phyloP scores from a whole-genome alignment of 2,329 filamentous ascomycete genomes.

The Orbilia ellipsospora region DNA sequence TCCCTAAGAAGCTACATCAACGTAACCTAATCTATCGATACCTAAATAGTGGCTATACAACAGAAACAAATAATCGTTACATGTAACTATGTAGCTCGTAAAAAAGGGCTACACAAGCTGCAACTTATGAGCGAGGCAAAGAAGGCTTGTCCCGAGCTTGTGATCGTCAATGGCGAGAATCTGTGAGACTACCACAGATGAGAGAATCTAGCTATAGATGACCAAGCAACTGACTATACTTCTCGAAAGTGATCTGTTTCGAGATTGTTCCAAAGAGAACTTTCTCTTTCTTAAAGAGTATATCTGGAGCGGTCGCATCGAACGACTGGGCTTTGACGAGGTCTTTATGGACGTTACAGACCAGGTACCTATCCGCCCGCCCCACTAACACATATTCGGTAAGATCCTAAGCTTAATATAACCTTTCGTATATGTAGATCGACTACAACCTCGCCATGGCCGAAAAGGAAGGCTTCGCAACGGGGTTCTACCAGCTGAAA shows the following conservation, averaged over 20 bases:
- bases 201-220: neutral
- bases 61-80: conserved; percentile 94
- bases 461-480: conserved; percentile 70
- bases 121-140: conserved; percentile 86
- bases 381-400: neutral
- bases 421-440: conserved; percentile 67
- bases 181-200: conserved; percentile 64
- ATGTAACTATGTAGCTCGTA: conserved; percentile 91
- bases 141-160: conserved; percentile 81
- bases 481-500: conserved; percentile 80
- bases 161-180: conserved; percentile 88
- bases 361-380: conserved; percentile 31
- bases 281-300: conserved; percentile 77
- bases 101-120: conserved; percentile 79
- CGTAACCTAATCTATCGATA: neutral
- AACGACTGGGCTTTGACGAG: conserved; percentile 91
- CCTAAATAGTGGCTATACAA: conserved; percentile 78
- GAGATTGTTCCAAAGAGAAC: conserved; percentile 83
- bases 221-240: neutral
- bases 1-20: no score
- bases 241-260: conserved; percentile 71
- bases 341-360: conserved; percentile 87
- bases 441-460: conserved; percentile 75
- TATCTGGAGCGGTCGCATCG: conserved; percentile 81
- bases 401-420: neutral